Evolutionary conservation across 306 rosid genomes (phyloP).

Genomic region (Malus fusca): DNA sequence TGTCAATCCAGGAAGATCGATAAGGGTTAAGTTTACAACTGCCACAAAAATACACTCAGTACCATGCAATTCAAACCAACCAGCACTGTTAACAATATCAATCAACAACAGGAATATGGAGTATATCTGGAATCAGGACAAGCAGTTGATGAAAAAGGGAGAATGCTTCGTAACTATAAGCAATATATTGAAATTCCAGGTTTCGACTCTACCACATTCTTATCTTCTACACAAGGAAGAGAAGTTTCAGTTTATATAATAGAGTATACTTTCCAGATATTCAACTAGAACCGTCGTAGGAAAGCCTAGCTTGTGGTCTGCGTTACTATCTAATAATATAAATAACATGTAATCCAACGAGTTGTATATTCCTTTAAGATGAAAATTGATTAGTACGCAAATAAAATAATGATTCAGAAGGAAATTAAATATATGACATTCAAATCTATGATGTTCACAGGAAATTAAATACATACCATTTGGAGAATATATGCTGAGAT

Average conservation of each 20-base stretch:
- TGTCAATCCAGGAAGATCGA: conserved; percentile 98
- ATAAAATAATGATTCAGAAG: neutral
- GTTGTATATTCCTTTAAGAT: neutral
- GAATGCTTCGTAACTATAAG: neutral
- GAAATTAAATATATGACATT: neutral
- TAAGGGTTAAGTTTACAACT: conserved; percentile 95
- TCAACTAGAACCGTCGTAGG: neutral
- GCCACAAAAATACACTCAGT: conserved; percentile 30
- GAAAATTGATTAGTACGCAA: neutral
- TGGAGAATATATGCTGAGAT: conserved; percentile 97
- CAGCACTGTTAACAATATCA: neutral
- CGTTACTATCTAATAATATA: neutral
- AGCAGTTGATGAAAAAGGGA: neutral
- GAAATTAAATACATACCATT: conserved; percentile 51
- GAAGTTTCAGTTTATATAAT: neutral
- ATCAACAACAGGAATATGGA: neutral
- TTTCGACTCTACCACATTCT: neutral
- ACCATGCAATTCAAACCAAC: neutral
- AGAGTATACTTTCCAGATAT: neutral
- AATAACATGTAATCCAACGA: neutral
- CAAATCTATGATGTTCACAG: neutral
- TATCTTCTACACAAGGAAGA: neutral
- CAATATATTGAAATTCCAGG: neutral
- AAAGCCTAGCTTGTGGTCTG: neutral
- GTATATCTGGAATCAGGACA: neutral